phyloP scores from a whole-genome alignment of 2,329 filamentous ascomycete genomes.

The Fusarium transvaalense region DNA sequence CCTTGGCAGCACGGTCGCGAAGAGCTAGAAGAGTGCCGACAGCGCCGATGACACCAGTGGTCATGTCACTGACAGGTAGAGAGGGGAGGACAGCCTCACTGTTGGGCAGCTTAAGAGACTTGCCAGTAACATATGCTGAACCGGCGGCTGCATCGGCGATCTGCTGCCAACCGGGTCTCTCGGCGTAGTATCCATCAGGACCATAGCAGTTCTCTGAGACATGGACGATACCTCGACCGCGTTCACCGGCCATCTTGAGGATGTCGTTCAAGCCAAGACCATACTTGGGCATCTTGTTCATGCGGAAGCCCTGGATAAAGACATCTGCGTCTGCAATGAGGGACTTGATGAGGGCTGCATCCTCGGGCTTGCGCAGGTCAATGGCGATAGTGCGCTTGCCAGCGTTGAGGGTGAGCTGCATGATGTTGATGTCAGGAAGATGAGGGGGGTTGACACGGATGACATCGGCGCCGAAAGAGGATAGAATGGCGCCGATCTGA shows the following conservation, averaged over 20 bases:
- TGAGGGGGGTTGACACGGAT: slow-evolving; percentile 19
- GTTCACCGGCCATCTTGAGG: slow-evolving; percentile 45
- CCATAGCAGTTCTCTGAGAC: slow-evolving; percentile 77
- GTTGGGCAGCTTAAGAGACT: slow-evolving; percentile 5
- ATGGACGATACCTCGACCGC: slow-evolving; percentile 71
- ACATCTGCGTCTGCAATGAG: slow-evolving; percentile 19
- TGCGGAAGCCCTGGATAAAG: slow-evolving; percentile 21
- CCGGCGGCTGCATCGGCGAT: slow-evolving; percentile 64
- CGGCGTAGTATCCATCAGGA: slow-evolving; percentile 65
- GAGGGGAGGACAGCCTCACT: slow-evolving; percentile 40
- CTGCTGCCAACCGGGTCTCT: slow-evolving; percentile 74
- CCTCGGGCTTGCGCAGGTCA: slow-evolving; percentile 14
- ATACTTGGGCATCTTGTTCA: slow-evolving; percentile 34
- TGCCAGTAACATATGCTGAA: slow-evolving; percentile 18
- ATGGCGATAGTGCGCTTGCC: slow-evolving; percentile 29
- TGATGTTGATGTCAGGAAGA: slow-evolving; percentile 20
- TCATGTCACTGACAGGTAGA: slow-evolving; percentile 53
- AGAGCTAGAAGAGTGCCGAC: slow-evolving; percentile 52
- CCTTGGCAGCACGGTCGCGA: slow-evolving; percentile 48
- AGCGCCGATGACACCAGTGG: slow-evolving; percentile 51
- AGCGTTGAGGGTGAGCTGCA: slow-evolving; percentile 24
- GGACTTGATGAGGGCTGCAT: slow-evolving; percentile 11
- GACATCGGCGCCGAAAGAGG: slow-evolving; percentile 21
- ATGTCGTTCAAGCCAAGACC: slow-evolving; percentile 22
- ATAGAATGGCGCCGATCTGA: slow-evolving; percentile 18